Evolutionary conservation across 75 land plant genomes (phyloP).

Genomic region (Adiantum capillusveneris): DNA sequence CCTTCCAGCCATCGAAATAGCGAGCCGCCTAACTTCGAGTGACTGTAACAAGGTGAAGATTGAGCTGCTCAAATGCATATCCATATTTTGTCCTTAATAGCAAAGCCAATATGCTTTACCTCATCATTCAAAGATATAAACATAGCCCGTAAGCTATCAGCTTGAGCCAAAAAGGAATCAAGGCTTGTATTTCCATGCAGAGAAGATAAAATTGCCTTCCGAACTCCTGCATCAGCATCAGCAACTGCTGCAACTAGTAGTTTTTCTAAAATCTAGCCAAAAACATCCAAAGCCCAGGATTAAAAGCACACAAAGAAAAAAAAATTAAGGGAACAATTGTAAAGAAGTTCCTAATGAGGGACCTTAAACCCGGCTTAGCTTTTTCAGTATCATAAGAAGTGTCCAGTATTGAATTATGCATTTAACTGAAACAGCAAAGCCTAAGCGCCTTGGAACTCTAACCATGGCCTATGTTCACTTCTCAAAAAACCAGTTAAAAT

Average conservation of each 20-base stretch:
- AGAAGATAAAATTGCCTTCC: constrained; percentile 67
- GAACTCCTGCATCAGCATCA: constrained; percentile 89
- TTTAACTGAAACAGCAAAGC: too few species aligned
- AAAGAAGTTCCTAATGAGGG: too few species aligned
- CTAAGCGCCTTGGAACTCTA: too few species aligned
- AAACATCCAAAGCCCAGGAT: too few species aligned
- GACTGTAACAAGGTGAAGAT: constrained; percentile 30
- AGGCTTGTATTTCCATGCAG: constrained; percentile 58
- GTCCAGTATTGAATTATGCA: too few species aligned
- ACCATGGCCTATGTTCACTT: too few species aligned
- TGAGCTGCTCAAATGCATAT: constrained; percentile 2
- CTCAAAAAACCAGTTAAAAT: too few species aligned
- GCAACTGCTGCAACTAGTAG: constrained; percentile 94
- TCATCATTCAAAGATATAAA: constrained; percentile 96
- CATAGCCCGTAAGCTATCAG: constrained; percentile 84
- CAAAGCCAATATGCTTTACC: constrained; percentile 32
- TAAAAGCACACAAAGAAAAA: too few species aligned
- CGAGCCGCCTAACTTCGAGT: constrained; percentile 64
- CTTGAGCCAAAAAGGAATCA: constrained; percentile 93
- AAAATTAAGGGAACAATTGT: too few species aligned
- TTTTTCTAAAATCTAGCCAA: constrained; percentile 78
- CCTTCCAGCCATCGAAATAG: constrained; percentile 88
- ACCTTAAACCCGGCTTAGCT: too few species aligned
- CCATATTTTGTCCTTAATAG: not conserved
- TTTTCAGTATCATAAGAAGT: too few species aligned